A percentile compares a stretch with the other conserved stretches of the same genome.
These are phyloP conservation scores for Hanseniaspora clermontiae DNA, from an alignment of 805 yeast genomes.

Conservation along the genomic window DNA sequence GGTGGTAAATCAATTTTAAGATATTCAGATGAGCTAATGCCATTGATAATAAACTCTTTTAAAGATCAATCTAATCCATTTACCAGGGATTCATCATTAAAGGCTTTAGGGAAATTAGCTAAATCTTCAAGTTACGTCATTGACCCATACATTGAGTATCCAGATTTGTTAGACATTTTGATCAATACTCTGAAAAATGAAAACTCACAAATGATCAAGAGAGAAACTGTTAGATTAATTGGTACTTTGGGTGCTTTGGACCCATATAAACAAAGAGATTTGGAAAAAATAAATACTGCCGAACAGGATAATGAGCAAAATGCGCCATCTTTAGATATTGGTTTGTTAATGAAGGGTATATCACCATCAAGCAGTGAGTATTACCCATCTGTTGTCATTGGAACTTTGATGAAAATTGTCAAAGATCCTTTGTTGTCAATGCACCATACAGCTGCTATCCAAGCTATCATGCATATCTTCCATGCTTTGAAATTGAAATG, in stretches of 20 bases:
- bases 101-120: constrained; percentile 76
- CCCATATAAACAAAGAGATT: constrained; percentile 88
- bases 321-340: constrained; percentile 82
- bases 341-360: constrained; percentile 82
- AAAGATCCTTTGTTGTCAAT: constrained; percentile 73
- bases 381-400: constrained; percentile 88
- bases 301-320: constrained; percentile 51
- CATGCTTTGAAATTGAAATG: constrained; percentile 79
- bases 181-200: constrained; percentile 75
- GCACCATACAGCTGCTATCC: constrained; percentile 87
- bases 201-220: constrained; percentile 53
- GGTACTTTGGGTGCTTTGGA: constrained; percentile 95
- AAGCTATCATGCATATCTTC: constrained; percentile 83
- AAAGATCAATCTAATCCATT: constrained; percentile 84
- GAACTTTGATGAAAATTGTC: constrained; percentile 67
- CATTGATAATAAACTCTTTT: constrained; percentile 70
- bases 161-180: constrained; percentile 70
- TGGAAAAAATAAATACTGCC: constrained; percentile 54
- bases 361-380: constrained; percentile 88
- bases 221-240: constrained; percentile 77
- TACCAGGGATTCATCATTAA: constrained; percentile 80
- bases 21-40: constrained; percentile 69
- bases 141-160: constrained; percentile 83
- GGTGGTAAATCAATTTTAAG: constrained; percentile 75
- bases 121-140: constrained; percentile 90